phyloP scores from a whole-genome alignment of 2,329 filamentous ascomycete genomes.

The Diaporthe nobilis region DNA sequence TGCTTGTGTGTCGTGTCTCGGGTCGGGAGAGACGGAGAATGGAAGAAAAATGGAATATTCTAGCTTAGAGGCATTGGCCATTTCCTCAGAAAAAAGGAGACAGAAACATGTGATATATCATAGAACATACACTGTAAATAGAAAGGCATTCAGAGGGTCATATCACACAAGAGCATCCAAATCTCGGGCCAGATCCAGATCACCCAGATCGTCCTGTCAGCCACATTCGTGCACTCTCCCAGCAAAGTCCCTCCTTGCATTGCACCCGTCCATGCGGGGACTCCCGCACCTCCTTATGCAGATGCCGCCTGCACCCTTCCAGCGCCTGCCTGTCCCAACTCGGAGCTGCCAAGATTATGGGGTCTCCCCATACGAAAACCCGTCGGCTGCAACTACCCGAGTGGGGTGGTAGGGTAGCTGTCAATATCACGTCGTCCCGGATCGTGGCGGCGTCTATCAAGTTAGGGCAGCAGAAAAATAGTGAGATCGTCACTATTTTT shows the following conservation, averaged over 20 bases:
- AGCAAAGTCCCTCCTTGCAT: conserved; percentile 31
- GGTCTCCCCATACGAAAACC: conserved; percentile 27
- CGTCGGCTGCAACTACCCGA: conserved; percentile 26
- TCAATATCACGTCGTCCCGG: conserved; percentile 19
- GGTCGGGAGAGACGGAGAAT: background rate
- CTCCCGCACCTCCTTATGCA: conserved; percentile 33
- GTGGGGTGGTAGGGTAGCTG: conserved; percentile 28
- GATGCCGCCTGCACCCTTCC: background rate
- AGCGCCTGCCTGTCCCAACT: conserved; percentile 5
- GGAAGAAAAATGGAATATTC: background rate
- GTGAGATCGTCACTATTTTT: conserved; percentile 13
- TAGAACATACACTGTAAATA: conserved; percentile 17
- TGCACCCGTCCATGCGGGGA: conserved; percentile 30
- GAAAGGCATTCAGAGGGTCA: background rate
- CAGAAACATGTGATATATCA: conserved; percentile 8
- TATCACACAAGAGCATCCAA: conserved; percentile 25
- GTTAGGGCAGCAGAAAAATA: background rate
- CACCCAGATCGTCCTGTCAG: conserved; percentile 34
- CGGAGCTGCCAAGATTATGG: conserved; percentile 12
- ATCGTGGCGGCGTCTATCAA: conserved; percentile 10
- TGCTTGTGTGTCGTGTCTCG: background rate
- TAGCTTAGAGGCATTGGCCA: background rate
- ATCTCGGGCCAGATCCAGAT: conserved; percentile 32
- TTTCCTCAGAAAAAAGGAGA: background rate
- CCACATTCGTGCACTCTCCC: conserved; percentile 3